A percentile compares a stretch with the other conserved stretches of the same genome.
These are phyloP conservation scores for Talaromyces islandicus DNA, from an alignment of 2,329 filamentous ascomycete genomes.

Conservation along the genomic window DNA sequence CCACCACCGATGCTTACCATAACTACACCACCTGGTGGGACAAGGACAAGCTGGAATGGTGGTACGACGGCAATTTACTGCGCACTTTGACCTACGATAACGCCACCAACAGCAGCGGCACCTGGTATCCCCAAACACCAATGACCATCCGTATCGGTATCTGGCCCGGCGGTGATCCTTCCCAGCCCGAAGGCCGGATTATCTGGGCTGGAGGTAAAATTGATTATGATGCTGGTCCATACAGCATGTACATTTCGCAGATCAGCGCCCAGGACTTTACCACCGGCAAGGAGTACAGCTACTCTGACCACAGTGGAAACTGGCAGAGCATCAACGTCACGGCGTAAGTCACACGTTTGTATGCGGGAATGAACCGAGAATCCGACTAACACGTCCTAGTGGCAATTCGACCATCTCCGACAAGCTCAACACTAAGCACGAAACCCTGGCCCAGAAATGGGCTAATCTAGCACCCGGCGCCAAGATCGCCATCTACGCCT, in stretches of 20 bases:
- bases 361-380: background rate
- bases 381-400: constrained; percentile 34
- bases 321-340: constrained; percentile 61
- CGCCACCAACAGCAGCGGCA: constrained; percentile 48
- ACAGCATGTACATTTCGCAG: constrained; percentile 66
- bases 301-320: constrained; percentile 54
- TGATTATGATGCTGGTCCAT: constrained; percentile 61
- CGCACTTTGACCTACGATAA: constrained; percentile 57
- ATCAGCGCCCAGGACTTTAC: constrained; percentile 54
- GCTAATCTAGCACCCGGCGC: constrained; percentile 38
- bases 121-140: constrained; percentile 65
- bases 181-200: constrained; percentile 43
- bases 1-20: constrained; percentile 41
- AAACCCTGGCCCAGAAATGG: constrained; percentile 37
- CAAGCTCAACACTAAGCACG: constrained; percentile 27
- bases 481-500: constrained; percentile 43
- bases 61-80: constrained; percentile 55
- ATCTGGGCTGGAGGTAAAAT: constrained; percentile 66
- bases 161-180: constrained; percentile 57
- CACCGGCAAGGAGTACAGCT: constrained; percentile 60
- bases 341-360: constrained; percentile 22
- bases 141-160: constrained; percentile 65
- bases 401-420: constrained; percentile 55
- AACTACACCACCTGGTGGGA: constrained; percentile 61
- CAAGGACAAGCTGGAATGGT: constrained; percentile 58